These are phyloP conservation scores for Abortiporus biennis DNA, from an alignment of 1,284 basidiomycete species.

Conservation along the genomic window DNA sequence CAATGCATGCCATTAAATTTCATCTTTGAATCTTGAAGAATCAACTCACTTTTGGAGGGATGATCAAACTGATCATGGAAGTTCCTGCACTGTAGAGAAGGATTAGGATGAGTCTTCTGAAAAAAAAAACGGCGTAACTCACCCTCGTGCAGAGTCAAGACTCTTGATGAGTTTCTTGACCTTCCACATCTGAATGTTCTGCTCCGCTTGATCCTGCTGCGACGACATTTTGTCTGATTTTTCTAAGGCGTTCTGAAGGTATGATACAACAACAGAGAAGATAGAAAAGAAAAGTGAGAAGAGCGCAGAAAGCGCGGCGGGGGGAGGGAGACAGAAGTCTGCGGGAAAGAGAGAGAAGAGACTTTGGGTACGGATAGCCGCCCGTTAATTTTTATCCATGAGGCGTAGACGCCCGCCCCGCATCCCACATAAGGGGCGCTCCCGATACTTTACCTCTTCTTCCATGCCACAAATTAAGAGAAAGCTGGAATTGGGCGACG, in stretches of 20 bases:
- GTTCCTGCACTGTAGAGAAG: conserved; percentile 73
- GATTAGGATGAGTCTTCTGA: conserved; percentile 13
- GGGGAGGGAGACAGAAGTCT: conserved; percentile 4
- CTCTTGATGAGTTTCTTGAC: conserved; percentile 98
- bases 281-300: conserved; percentile 3
- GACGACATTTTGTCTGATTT: conserved; percentile 51
- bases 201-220: conserved; percentile 69
- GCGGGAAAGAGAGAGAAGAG: conserved; percentile 6
- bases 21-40: conserved; percentile 9
- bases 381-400: too few species aligned
- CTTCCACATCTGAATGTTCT: conserved; percentile 94
- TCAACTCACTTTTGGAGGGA: conserved; percentile 79
- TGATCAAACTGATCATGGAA: conserved; percentile 98
- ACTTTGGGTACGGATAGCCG: not conserved
- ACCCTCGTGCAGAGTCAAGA: conserved; percentile 90
- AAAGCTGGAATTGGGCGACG: too few species aligned
- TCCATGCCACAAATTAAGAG: too few species aligned
- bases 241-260: not conserved
- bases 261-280: conserved; percentile 10
- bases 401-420: too few species aligned
- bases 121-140: conserved; percentile 20
- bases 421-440: too few species aligned
- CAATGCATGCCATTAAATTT: conserved; percentile 11
- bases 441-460: too few species aligned
- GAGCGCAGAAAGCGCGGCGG: conserved; percentile 3